phyloP scores from a whole-genome alignment of 2,329 filamentous ascomycete genomes.

The Chaetomiaceae sp. region DNA sequence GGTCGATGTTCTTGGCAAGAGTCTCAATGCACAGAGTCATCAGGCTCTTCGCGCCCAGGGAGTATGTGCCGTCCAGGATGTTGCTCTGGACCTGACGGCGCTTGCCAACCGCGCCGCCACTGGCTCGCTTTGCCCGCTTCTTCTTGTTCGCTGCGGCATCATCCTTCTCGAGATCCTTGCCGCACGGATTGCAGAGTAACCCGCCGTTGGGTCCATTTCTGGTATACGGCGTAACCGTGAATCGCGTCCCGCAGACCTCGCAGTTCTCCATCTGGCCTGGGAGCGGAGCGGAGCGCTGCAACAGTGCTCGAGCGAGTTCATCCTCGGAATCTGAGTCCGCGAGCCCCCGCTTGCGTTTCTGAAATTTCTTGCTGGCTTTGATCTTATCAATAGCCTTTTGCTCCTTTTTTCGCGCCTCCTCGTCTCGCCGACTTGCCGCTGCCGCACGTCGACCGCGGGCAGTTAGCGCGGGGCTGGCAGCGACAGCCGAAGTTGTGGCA shows the following conservation, averaged over 20 bases:
- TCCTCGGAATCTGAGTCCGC: conserved; percentile 41
- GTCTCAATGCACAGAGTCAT: conserved; percentile 59
- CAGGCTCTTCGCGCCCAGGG: conserved; percentile 61
- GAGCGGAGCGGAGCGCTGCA: conserved; percentile 47
- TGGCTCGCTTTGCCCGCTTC: conserved; percentile 43
- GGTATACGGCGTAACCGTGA: conserved; percentile 88
- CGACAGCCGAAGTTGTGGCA: conserved; percentile 8
- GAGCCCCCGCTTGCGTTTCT: conserved; percentile 42
- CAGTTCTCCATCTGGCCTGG: conserved; percentile 88
- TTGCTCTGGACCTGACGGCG: conserved; percentile 77
- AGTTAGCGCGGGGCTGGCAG: conserved; percentile 5
- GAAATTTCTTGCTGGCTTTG: conserved; percentile 53
- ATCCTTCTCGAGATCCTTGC: conserved; percentile 64
- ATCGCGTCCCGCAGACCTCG: conserved; percentile 76
- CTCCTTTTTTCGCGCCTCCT: conserved; percentile 49
- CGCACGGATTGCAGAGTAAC: conserved; percentile 76
- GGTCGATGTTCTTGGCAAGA: conserved; percentile 54
- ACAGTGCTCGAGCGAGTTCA: conserved; percentile 43
- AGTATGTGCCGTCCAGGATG: conserved; percentile 67
- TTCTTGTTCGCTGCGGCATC: conserved; percentile 52
- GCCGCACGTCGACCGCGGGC: conserved; percentile 21
- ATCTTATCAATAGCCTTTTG: conserved; percentile 54
- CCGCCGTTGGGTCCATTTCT: conserved; percentile 76
- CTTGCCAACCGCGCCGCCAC: conserved; percentile 47
- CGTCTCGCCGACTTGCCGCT: conserved; percentile 28